Evolutionary conservation across 768 basidiomycete genomes (phyloP).

Genomic region (Mycena latifolia): DNA sequence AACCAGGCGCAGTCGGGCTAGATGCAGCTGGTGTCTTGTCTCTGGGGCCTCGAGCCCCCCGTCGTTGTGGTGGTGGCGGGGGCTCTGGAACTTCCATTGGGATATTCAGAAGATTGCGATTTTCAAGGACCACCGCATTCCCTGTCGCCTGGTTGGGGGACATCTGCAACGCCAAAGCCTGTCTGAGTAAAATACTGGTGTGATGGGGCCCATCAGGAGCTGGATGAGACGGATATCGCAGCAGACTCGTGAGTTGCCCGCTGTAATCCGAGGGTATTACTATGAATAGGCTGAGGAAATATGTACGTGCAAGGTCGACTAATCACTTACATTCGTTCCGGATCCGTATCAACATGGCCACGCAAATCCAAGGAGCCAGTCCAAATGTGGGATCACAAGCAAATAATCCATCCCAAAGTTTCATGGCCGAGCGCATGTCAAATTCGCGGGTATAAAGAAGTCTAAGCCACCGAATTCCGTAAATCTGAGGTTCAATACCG

Average conservation of each 20-base stretch:
- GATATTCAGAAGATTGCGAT: constrained; percentile 81
- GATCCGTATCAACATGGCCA: constrained; percentile 95
- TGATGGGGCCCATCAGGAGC: constrained; percentile 63
- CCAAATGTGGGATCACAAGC: constrained; percentile 86
- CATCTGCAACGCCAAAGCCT: constrained; percentile 85
- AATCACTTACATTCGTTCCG: constrained; percentile 83
- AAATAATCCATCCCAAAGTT: constrained; percentile 96
- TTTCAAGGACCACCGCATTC: constrained; percentile 84
- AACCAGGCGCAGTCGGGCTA: constrained; percentile 33
- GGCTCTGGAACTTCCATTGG: constrained; percentile 73
- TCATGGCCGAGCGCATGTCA: constrained; percentile 81
- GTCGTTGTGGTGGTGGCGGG: constrained; percentile 49
- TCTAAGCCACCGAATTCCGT: constrained; percentile 96
- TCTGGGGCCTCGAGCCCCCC: constrained; percentile 46
- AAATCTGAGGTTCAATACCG: constrained; percentile 96
- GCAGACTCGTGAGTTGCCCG: constrained; percentile 81
- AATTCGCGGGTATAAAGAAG: constrained; percentile 96
- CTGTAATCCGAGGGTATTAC: constrained; percentile 92
- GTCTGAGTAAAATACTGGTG: constrained; percentile 79
- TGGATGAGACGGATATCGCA: constrained; percentile 84
- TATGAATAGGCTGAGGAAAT: constrained; percentile 45
- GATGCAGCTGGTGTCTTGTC: constrained; percentile 46
- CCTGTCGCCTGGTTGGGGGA: constrained; percentile 82
- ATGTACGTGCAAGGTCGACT: neutral
- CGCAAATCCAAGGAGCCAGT: constrained; percentile 87